phyloP scores from a whole-genome alignment of 441 rosid genomes.

The Omphalea diandra region DNA sequence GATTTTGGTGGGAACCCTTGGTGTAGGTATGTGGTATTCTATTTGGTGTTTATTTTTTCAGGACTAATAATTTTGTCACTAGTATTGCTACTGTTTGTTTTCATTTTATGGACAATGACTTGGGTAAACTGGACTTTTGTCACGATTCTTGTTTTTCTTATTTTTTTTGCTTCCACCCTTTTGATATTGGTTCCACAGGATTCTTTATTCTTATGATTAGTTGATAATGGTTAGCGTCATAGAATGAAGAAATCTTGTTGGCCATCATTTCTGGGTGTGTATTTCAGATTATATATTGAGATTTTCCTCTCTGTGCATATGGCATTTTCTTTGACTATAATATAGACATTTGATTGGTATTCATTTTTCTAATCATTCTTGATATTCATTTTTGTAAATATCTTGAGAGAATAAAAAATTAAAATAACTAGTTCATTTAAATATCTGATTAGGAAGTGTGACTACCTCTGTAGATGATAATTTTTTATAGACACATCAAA shows the following conservation, averaged over 20 bases:
- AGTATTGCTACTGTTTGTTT: neutral
- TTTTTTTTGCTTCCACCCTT: no score
- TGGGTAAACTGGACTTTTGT: neutral
- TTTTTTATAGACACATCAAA: neutral
- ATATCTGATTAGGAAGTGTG: neutral
- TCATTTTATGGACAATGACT: neutral
- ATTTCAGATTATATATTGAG: neutral
- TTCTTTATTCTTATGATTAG: constrained; percentile 5
- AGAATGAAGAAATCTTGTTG: neutral
- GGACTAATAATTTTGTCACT: neutral
- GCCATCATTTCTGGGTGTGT: neutral
- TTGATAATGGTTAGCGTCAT: neutral
- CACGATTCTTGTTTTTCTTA: neutral
- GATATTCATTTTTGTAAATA: neutral
- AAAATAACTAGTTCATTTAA: neutral
- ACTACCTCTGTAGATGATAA: neutral
- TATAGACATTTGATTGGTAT: neutral
- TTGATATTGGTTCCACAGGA: neutral
- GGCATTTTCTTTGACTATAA: neutral
- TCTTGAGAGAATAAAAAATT: neutral
- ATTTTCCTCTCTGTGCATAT: neutral
- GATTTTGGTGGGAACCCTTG: constrained; percentile 91
- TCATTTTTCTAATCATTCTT: no score
- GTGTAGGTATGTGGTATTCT: constrained; percentile 60
- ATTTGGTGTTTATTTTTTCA: neutral